Conservation (phyloP, 1,284 basidiomycete genomes). For the Cryptococcus sp. region DNA sequence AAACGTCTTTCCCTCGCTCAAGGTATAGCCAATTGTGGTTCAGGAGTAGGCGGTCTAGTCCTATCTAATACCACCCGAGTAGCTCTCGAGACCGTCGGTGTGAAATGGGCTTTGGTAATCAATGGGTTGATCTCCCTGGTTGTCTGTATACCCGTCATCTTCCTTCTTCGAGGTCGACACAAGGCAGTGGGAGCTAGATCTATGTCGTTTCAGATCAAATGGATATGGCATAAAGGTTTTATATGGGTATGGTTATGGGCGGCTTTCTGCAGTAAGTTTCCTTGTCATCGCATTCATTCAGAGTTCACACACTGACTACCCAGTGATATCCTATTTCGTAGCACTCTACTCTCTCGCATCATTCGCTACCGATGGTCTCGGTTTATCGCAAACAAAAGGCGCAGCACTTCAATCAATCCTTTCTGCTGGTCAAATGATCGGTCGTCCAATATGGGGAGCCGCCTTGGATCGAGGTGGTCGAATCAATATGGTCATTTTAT, state of each 20-base stretch:
- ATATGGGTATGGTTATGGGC: conserved; percentile 36
- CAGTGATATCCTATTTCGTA: conserved; percentile 49
- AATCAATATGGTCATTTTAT: conserved; percentile 45
- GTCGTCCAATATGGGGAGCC: conserved; percentile 47
- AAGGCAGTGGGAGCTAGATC: conserved; percentile 26
- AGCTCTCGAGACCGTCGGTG: conserved; percentile 20
- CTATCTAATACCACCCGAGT: conserved; percentile 13
- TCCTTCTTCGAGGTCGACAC: conserved; percentile 35
- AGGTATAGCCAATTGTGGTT: conserved; percentile 32
- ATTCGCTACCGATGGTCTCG: conserved; percentile 46
- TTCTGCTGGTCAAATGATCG: conserved; percentile 49
- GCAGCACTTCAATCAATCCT: conserved; percentile 49
- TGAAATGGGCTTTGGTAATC: conserved; percentile 24
- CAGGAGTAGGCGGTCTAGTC: conserved; percentile 16
- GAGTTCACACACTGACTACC: neutral
- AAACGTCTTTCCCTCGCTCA: conserved; percentile 20
- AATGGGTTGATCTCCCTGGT: conserved; percentile 24
- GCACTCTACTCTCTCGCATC: conserved; percentile 50
- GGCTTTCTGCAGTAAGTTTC: conserved; percentile 16
- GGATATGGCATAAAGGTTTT: conserved; percentile 31
- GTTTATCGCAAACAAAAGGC: conserved; percentile 46
- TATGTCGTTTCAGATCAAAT: conserved; percentile 28
- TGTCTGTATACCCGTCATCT: conserved; percentile 23
- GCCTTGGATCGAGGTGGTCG: conserved; percentile 45
- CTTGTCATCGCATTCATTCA: neutral